phyloP scores from a whole-genome alignment of 73 alveolate species.

The Paramecium primaurelia region DNA sequence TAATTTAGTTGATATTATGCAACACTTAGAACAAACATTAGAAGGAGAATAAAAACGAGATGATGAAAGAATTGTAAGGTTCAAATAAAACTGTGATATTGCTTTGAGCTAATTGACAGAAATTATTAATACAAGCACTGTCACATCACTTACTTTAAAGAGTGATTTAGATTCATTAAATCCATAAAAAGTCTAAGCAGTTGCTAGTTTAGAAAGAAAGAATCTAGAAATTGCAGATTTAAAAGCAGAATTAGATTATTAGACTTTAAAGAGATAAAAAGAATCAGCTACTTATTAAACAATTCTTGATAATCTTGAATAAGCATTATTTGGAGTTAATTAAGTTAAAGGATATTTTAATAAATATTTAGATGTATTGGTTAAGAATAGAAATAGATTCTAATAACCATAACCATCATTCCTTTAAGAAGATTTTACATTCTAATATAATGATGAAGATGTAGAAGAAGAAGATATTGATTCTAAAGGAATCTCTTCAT shows the following conservation, averaged over 20 bases:
- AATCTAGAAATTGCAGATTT: not conserved
- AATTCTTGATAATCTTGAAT: constrained; percentile 22
- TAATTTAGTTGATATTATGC: constrained; percentile 9
- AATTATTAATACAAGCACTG: constrained; percentile 9
- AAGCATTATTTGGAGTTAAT: constrained; percentile 43
- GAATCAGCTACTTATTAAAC: not conserved
- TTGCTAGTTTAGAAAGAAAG: constrained; percentile 31
- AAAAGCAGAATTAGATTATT: constrained; percentile 20
- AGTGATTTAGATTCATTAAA: constrained; percentile 21
- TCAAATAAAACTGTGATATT: constrained; percentile 38
- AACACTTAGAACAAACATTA: not conserved
- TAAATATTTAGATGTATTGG: constrained; percentile 2
- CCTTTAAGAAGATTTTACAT: not conserved
- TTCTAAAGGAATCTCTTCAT: not conserved
- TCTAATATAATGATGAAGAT: not conserved
- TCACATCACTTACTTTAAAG: constrained; percentile 13
- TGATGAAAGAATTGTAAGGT: constrained; percentile 37
- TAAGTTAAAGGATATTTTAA: constrained; percentile 45
- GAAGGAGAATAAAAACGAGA: constrained; percentile 41
- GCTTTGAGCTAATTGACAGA: constrained; percentile 33
- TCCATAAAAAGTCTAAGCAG: constrained; percentile 37
- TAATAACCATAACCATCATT: constrained; percentile 33
- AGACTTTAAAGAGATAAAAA: constrained; percentile 8
- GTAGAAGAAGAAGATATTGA: constrained; percentile 17
- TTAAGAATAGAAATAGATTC: constrained; percentile 28